These are phyloP conservation scores for Saturnispora gosingensis DNA, from an alignment of 805 yeast genomes.

Conservation along the genomic window DNA sequence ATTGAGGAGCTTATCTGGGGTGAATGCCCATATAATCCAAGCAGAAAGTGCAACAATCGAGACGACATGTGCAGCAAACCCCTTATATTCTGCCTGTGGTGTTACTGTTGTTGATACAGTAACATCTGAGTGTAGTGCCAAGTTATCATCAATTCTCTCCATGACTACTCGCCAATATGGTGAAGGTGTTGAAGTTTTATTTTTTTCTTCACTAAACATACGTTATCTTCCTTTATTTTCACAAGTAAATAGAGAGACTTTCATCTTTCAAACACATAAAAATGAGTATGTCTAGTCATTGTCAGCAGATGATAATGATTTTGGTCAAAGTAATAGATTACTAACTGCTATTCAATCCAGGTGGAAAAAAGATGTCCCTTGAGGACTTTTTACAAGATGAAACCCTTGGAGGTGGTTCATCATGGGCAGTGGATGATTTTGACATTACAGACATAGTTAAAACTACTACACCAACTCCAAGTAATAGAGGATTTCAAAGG, in stretches of 20 bases:
- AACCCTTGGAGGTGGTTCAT: conserved; percentile 33
- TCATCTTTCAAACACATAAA: neutral
- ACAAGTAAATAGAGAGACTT: neutral
- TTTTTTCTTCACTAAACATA: neutral
- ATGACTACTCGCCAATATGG: neutral
- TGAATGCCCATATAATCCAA: conserved; percentile 66
- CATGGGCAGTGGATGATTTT: conserved; percentile 61
- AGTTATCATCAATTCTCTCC: conserved; percentile 30
- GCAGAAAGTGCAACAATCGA: conserved; percentile 45
- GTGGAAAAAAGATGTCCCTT: conserved; percentile 36
- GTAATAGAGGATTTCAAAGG: neutral
- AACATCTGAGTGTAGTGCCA: conserved; percentile 60
- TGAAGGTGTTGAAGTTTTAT: neutral
- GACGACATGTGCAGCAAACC: conserved; percentile 74
- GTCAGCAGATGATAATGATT: neutral
- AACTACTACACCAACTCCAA: conserved; percentile 24
- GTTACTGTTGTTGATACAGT: conserved; percentile 47
- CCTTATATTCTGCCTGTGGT: conserved; percentile 70
- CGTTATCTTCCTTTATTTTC: neutral
- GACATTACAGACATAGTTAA: conserved; percentile 51
- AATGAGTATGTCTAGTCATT: neutral
- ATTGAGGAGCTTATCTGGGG: conserved; percentile 53
- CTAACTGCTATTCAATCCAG: neutral
- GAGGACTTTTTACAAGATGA: conserved; percentile 38
- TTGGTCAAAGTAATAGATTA: neutral